Base-by-base conservation (phyloP, 768 basidiomycete genomes). In the Kwoniella dendrophila region DNA sequence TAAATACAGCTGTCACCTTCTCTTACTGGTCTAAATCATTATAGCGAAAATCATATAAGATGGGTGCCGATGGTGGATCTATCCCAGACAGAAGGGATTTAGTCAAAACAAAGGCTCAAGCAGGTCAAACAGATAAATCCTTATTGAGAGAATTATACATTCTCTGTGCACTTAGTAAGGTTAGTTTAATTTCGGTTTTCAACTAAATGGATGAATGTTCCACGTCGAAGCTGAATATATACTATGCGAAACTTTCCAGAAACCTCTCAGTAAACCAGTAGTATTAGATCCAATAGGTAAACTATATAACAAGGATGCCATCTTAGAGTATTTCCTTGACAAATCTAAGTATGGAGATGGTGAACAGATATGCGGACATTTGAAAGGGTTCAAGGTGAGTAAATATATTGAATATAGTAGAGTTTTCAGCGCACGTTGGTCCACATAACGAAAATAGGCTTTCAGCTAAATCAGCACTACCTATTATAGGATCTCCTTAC, bases 111-210 rank as follows among this genome's bases (percentile, higher is more conserved):
- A 80, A 78, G 62, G 69, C 73, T 32, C 77, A 88, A 83, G 87
- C 88, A 20, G 90, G 92, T 78, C 86, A 90, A 71, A 90, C 90
- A 0, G 94, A 98, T 83, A 88, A 90, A 1, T 92, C 92, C 71
- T 89, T 95, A 72, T 86, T 87, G 12, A 85, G 89, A 33, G 93
- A 92, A 1, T 83, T 85, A 48, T 98, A 91, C 92, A 86, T 90
- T 63, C 92, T 90, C 77, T 99, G 96, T 75, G 92, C 94, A 8
- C 82, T 99, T 3, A 96, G 94, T 41, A 97, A 97, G 86, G 93
- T 90, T 72, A 53, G 82, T 75, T 24, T 14, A 24, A 1, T 36
- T 11, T 12, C 40, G 3, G n/a, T 20, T 30, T 2, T 3, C 34
- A 2, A 7, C 26, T 16, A 49, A n/a, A 8, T 7, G 11, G 26